A percentile compares a stretch with the other conserved stretches of the same genome.
phyloP scores from a whole-genome alignment of 2,329 filamentous ascomycete species.

The Colletotrichum gigasporum region DNA sequence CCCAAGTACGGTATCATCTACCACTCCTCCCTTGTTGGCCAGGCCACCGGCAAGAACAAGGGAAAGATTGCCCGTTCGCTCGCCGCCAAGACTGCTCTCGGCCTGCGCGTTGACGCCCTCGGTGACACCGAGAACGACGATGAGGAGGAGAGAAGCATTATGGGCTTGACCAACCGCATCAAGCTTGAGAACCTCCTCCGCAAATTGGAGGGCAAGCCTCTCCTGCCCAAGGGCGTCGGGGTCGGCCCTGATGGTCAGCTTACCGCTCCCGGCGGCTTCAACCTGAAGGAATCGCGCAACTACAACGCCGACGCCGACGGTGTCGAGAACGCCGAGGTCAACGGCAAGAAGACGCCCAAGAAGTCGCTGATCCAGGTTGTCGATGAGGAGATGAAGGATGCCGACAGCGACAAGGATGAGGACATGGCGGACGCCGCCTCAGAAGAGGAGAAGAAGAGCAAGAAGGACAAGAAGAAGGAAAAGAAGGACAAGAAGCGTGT shows the following conservation, averaged over 20 bases:
- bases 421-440: no score
- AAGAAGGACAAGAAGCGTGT: conserved; percentile 42
- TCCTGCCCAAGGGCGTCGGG: conserved; percentile 78
- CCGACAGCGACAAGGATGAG: conserved; percentile 47
- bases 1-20: conserved; percentile 98
- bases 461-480: conserved; percentile 51
- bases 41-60: conserved; percentile 98
- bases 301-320: conserved; percentile 97
- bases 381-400: conserved; percentile 48
- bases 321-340: conserved; percentile 66
- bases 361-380: conserved; percentile 60
- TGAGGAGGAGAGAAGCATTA: conserved; percentile 86
- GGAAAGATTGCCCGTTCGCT: conserved; percentile 98
- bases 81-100: conserved; percentile 90
- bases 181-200: conserved; percentile 81
- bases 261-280: conserved; percentile 78
- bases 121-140: conserved; percentile 73
- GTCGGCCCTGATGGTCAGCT: conserved; percentile 78
- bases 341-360: conserved; percentile 43
- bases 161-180: conserved; percentile 77
- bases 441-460: conserved; percentile 49
- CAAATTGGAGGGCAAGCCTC: conserved; percentile 88
- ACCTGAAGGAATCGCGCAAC: conserved; percentile 90
- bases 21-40: conserved; percentile 91
- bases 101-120: conserved; percentile 89